Evolutionary conservation across 805 yeast species (phyloP).

Genomic region (Saccharomyces kudriavzevii): DNA sequence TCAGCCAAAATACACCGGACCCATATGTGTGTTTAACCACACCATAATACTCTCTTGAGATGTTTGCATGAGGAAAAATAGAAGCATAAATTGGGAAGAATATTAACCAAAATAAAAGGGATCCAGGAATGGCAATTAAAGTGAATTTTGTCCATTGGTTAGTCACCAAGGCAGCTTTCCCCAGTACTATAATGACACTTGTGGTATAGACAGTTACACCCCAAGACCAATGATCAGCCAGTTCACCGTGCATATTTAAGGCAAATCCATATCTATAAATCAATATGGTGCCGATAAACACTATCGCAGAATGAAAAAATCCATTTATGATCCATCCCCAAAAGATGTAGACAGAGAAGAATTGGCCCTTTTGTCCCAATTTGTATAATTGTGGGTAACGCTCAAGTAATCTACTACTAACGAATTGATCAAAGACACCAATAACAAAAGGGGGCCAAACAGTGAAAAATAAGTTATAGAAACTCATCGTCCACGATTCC

Average conservation of each 20-base stretch:
- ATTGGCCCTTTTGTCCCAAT: constrained; percentile 80
- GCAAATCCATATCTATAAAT: constrained; percentile 64
- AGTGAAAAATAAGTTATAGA: constrained; percentile 89
- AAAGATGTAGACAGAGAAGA: constrained; percentile 83
- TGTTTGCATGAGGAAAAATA: constrained; percentile 73
- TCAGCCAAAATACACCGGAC: constrained; percentile 75
- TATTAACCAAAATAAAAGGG: constrained; percentile 72
- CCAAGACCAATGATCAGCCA: constrained; percentile 89
- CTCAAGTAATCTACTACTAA: constrained; percentile 79
- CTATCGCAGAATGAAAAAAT: constrained; percentile 82
- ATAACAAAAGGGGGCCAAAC: constrained; percentile 92
- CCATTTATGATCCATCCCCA: constrained; percentile 98
- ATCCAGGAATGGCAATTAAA: constrained; percentile 88
- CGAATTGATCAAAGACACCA: constrained; percentile 95
- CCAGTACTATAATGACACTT: constrained; percentile 80
- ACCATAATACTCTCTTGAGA: constrained; percentile 80
- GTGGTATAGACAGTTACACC: constrained; percentile 86
- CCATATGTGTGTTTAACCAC: constrained; percentile 70
- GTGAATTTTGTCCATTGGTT: constrained; percentile 95
- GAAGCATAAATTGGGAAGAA: constrained; percentile 83
- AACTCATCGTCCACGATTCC: constrained; percentile 97
- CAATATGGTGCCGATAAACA: constrained; percentile 62
- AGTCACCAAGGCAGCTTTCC: constrained; percentile 89
- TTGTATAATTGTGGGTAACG: constrained; percentile 89
- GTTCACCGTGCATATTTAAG: constrained; percentile 50